Base-by-base conservation (phyloP, 805 yeast species). In the Monosporozyma aerobia region DNA sequence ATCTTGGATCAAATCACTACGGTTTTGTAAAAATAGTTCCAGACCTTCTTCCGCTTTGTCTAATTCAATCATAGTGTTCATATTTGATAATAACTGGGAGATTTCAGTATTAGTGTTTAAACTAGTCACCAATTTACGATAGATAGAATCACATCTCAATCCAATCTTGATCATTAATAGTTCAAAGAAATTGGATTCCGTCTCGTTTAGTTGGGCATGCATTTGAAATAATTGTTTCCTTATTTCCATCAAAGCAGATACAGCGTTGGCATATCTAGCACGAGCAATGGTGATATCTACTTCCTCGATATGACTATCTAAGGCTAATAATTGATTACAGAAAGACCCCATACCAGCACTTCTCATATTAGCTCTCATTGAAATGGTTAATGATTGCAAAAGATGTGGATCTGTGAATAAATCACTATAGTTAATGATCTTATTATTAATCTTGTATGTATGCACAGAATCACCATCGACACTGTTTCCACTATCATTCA, bases 281-380 rank as follows among this genome's bases (percentile, higher is more conserved):
- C 85, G 83, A 10, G 87, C 83, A 27, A 85, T 73, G 51, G 74
- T 74, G 13, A 83, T 79, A 63, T 87, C 94, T 44, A 85, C 74
- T 52, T 84, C 88, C 60, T 85, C 89, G 16, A 86, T 71, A 33
- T 73, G 67, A 50, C 82, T 85, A 59, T 84, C 90, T 13, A 82
- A 70, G 32, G 69, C 69, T 52, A 78, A 77, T 52, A 84, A 69
- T 19, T 70, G 77, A 51, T 74, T 72, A 56, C 79, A 70, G 14
- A 72, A 51, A 50, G 61, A 71, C 63, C 65, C 69, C 55, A 62
- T 59, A 59, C 82, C 85, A 51, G 74, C 68, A 19, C 83, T 76
- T 44, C 81, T 63, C 51, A 82, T 74, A 52, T 85, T 67, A 16
- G 82, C 76, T 63, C 82, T 90, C 61, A 82, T 79, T 32, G 83